Evolutionary conservation across 176 grass and related monocot species (phyloP).

Genomic region (Otatea glauca): DNA sequence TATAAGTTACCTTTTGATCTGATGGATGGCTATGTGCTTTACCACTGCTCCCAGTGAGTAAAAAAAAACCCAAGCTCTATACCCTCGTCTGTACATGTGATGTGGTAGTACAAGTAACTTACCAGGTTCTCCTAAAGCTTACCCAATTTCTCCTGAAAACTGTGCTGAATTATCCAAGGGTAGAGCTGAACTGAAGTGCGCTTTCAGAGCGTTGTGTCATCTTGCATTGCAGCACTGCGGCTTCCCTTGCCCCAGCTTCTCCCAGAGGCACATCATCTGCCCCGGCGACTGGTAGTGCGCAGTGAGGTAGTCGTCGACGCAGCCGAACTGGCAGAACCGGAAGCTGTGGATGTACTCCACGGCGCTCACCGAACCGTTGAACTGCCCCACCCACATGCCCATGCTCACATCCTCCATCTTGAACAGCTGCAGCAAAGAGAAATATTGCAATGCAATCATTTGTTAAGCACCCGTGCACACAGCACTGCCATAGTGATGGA

Average conservation of each 20-base stretch:
- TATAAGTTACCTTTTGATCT: slow-evolving; percentile 9
- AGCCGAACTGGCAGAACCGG: slow-evolving; percentile 66
- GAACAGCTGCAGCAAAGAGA: slow-evolving; percentile 57
- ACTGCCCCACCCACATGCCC: slow-evolving; percentile 73
- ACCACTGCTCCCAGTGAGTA: neutral
- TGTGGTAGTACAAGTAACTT: neutral
- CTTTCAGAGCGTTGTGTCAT: slow-evolving; percentile 28
- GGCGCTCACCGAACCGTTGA: slow-evolving; percentile 28
- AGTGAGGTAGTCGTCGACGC: slow-evolving; percentile 58
- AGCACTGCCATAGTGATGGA: slow-evolving; percentile 3
- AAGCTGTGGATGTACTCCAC: slow-evolving; percentile 54
- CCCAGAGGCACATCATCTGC: slow-evolving; percentile 78
- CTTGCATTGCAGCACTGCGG: slow-evolving; percentile 61
- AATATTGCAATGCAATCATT: slow-evolving; percentile 36
- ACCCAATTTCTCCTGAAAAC: slow-evolving; percentile 17
- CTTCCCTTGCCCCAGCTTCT: slow-evolving; percentile 55
- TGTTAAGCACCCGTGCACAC: slow-evolving; percentile 45
- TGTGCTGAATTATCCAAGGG: neutral
- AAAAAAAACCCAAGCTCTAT: neutral
- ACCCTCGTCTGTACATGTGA: slow-evolving; percentile 28
- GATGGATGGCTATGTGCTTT: neutral
- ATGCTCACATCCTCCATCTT: slow-evolving; percentile 88
- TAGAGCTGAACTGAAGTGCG: neutral
- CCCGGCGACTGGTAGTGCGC: slow-evolving; percentile 75
- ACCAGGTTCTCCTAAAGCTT: slow-evolving; percentile 10